A percentile compares a stretch with the other conserved stretches of the same genome.
Conservation (phyloP, 768 basidiomycete species). For the Hydnomerulius pinastri region DNA sequence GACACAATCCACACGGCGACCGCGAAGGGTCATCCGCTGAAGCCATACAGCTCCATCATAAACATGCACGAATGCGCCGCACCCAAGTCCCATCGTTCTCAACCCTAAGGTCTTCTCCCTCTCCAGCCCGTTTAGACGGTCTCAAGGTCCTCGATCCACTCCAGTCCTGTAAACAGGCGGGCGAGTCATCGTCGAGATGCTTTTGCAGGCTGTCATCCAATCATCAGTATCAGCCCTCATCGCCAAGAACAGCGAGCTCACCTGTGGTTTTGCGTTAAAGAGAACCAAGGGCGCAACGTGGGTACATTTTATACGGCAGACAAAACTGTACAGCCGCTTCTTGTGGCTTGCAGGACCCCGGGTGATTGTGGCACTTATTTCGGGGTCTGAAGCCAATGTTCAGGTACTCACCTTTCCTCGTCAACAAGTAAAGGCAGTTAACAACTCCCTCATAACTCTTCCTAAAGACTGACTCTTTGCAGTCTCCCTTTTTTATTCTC, state of each 20-base stretch:
- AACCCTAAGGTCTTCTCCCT: conserved; percentile 39
- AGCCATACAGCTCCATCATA: conserved; percentile 35
- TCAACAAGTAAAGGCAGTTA: too few relatives aligned
- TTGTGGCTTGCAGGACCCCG: conserved; percentile 53
- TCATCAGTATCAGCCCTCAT: conserved; percentile 14
- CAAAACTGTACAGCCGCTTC: conserved; percentile 39
- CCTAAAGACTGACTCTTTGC: conserved; percentile 3
- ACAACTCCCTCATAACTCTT: conserved; percentile 7
- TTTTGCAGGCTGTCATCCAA: conserved; percentile 61
- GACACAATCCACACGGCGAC: conserved; percentile 65
- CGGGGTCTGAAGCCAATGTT: conserved; percentile 15
- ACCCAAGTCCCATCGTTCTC: conserved; percentile 84
- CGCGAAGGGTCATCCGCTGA: conserved; percentile 61
- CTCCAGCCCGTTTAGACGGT: conserved; percentile 85
- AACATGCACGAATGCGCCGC: conserved; percentile 55
- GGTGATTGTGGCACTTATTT: conserved; percentile 15
- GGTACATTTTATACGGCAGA: conserved; percentile 27
- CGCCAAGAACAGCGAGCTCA: conserved; percentile 31
- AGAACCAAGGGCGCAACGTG: neutral
- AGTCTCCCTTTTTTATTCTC: conserved; percentile 1
- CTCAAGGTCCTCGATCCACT: conserved; percentile 83
- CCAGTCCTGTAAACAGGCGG: conserved; percentile 66
- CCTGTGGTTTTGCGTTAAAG: conserved; percentile 68
- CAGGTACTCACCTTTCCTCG: conserved; percentile 5
- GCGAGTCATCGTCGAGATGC: conserved; percentile 87